Evolutionary conservation across 257 asterid species (phyloP), one percentile per base, ranked within the genome.

Genomic region (Salvia rosmarinus): DNA sequence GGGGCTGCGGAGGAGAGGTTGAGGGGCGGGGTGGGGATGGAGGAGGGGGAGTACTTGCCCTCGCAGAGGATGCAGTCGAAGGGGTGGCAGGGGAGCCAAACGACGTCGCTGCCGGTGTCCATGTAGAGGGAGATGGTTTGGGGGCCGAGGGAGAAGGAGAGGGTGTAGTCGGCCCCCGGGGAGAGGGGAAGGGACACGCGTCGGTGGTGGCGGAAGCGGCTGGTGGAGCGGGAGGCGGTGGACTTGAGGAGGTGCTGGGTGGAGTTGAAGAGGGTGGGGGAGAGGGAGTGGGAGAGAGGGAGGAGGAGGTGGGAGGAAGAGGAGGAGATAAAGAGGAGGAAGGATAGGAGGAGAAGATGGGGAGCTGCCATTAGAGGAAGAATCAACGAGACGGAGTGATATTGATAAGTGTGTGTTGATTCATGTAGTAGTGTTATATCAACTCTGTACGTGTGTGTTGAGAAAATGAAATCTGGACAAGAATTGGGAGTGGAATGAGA

Each of bases 71-170:
- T 90, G 67, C 98, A 94, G 3, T 82, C 82, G 49, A 94, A 94
- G 0, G 98, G 98, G 70, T 78, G 90, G 71, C 97, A 94, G 51
- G 98, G 98, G 64, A 94, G 85, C 98, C 98, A 94, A 68, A 94
- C 95, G 76, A 94, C 80, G 75, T 94, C 97, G 75, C 98, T 94
- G 0, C 97, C 98, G 2, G 98, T 94, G 84, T 94, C 98, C 96
- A 94, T 86, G 72, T 94, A 94, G 1, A 94, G 87, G 1, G 98
- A 94, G 19, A 91, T 76, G 0, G 86, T 84, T 23, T 94, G 96
- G 1, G 89, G 68, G 43, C 95, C 89, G 17, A 94, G 73, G 20
- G 92, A 80, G 72, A 94, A 84, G 28, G 97, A 87, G 12, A 89
- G 81, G 1, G 97, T 90, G 73, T 94, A 94, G 75, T 94, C 98